Evolutionary conservation across 2,329 filamentous ascomycete species (phyloP).

Genomic region (Aspergillus sp.): DNA sequence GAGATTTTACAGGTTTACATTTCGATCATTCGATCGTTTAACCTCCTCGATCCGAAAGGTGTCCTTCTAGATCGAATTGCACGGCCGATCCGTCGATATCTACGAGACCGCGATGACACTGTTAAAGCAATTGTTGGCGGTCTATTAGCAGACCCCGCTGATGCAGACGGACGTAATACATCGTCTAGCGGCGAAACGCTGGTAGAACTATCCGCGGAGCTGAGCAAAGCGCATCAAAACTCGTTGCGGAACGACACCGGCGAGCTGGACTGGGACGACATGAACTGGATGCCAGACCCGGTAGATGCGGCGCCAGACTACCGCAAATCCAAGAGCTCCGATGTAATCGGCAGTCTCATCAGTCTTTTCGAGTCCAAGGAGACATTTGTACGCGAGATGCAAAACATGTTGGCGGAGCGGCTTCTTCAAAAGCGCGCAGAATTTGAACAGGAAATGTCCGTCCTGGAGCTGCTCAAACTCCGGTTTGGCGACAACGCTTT

Average conservation of each 20-base stretch:
- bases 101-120: slow-evolving; percentile 65
- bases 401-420: slow-evolving; percentile 82
- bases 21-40: slow-evolving; percentile 64
- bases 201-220: slow-evolving; percentile 55
- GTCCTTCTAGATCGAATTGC: slow-evolving; percentile 67
- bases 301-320: slow-evolving; percentile 92
- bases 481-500: slow-evolving; percentile 82
- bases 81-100: slow-evolving; percentile 62
- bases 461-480: slow-evolving; percentile 82
- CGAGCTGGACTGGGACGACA: slow-evolving; percentile 85
- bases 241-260: slow-evolving; percentile 52
- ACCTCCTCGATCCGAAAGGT: slow-evolving; percentile 62
- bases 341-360: slow-evolving; percentile 89
- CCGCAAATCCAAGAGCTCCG: slow-evolving; percentile 81
- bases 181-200: slow-evolving; percentile 42
- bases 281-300: slow-evolving; percentile 90
- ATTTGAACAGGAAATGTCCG: slow-evolving; percentile 77
- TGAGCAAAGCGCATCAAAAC: slow-evolving; percentile 43
- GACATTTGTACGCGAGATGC: slow-evolving; percentile 90
- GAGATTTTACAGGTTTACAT: slow-evolving; percentile 69
- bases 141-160: slow-evolving; percentile 56
- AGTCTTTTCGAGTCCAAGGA: slow-evolving; percentile 86
- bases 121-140: slow-evolving; percentile 65
- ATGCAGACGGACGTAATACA: slow-evolving; percentile 34
- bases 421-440: slow-evolving; percentile 64